phyloP scores from a whole-genome alignment of 352 stramenopile genomes.

The Phytophthora europaea region DNA sequence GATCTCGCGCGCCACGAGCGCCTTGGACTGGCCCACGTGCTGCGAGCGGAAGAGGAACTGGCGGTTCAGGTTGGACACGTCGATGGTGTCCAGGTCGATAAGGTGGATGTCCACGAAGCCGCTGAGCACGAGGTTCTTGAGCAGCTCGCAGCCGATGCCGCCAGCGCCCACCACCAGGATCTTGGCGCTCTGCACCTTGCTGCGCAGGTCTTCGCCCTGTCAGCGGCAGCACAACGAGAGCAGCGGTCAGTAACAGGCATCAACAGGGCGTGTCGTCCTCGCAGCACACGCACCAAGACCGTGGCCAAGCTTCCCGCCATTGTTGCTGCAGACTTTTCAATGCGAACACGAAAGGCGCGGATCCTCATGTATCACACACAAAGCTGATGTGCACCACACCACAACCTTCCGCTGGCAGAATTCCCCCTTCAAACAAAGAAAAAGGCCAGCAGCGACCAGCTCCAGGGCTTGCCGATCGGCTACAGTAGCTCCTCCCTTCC shows the following conservation, averaged over 20 bases:
- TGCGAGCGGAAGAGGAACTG: constrained; percentile 99
- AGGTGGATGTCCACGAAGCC: constrained; percentile 95
- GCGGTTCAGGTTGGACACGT: constrained; percentile 99
- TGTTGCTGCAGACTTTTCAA: not conserved
- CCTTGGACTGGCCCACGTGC: constrained; percentile 98
- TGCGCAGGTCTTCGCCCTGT: constrained; percentile 67
- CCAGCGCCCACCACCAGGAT: constrained; percentile 98
- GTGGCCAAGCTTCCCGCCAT: constrained; percentile 44
- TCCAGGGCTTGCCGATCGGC: not conserved
- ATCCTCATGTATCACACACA: not conserved
- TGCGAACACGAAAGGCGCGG: not conserved
- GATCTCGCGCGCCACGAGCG: constrained; percentile 86
- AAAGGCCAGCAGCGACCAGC: constrained; percentile 37
- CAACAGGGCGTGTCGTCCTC: not conserved
- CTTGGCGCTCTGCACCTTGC: constrained; percentile 83
- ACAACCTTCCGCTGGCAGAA: not conserved
- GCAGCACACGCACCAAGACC: constrained; percentile 65
- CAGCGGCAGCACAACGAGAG: not conserved
- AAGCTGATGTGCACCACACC: not conserved
- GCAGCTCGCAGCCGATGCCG: constrained; percentile 99
- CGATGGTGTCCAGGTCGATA: constrained; percentile 99
- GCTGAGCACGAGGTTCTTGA: constrained; percentile 99
- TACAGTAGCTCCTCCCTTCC: not conserved
- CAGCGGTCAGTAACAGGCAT: not conserved
- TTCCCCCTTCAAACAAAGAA: constrained; percentile 34